A percentile compares a stretch with the other conserved stretches of the same genome.
Conservation (phyloP, 495 filamentous ascomycete genomes). For the Friedmanniomyces simplex region DNA sequence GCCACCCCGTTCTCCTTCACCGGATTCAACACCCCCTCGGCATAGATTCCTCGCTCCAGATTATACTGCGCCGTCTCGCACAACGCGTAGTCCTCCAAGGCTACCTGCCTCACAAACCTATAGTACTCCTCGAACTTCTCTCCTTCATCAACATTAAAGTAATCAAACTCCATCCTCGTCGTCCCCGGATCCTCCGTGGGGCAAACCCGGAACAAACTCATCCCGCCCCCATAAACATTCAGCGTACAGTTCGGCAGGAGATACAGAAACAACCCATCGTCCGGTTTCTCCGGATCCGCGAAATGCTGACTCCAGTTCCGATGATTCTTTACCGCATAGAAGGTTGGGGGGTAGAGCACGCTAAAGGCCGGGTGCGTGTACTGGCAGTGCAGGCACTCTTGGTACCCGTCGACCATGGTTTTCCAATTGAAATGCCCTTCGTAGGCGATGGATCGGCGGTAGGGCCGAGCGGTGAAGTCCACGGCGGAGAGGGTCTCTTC, state of each 20-base stretch:
- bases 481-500: slow-evolving; percentile 42
- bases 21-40: slow-evolving; percentile 50
- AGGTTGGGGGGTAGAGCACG: slow-evolving; percentile 48
- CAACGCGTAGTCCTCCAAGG: slow-evolving; percentile 50
- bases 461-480: slow-evolving; percentile 47
- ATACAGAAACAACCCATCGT: slow-evolving; percentile 48
- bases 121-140: slow-evolving; percentile 51
- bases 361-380: slow-evolving; percentile 54
- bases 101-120: slow-evolving; percentile 50
- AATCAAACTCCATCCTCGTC: slow-evolving; percentile 54
- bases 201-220: slow-evolving; percentile 50
- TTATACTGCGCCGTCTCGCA: slow-evolving; percentile 51
- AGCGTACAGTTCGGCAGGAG: slow-evolving; percentile 54
- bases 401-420: slow-evolving; percentile 55
- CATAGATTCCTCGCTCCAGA: slow-evolving; percentile 45
- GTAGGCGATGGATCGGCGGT: slow-evolving; percentile 47
- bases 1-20: slow-evolving; percentile 48
- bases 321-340: slow-evolving; percentile 47
- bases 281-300: slow-evolving; percentile 44
- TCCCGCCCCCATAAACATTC: slow-evolving; percentile 52
- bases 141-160: slow-evolving; percentile 44
- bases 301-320: slow-evolving; percentile 50
- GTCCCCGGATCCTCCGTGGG: slow-evolving; percentile 43
- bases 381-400: slow-evolving; percentile 54
- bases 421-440: slow-evolving; percentile 55